Percentiles rank a stretch among this genome's conserved stretches.
Evolutionary conservation across 306 rosid species (phyloP).

Genomic region (Citrullus colocynthis): DNA sequence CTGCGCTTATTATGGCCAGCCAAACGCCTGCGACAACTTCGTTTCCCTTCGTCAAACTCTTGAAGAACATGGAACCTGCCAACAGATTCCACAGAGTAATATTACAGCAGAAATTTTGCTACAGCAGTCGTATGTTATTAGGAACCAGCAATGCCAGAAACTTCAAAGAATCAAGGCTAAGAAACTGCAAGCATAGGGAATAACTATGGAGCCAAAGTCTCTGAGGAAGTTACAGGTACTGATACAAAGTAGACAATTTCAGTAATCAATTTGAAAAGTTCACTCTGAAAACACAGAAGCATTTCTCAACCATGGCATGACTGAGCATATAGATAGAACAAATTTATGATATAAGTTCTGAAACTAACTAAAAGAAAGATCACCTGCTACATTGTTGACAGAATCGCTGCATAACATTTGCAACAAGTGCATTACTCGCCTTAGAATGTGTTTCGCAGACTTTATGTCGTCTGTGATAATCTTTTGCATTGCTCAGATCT

Average conservation of each 20-base stretch:
- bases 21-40: constrained; percentile 88
- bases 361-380: constrained; percentile 10
- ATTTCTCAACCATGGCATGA: background rate
- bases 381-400: constrained; percentile 98
- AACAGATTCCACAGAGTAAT: constrained; percentile 20
- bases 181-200: background rate
- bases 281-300: background rate
- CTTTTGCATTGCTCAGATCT: constrained; percentile 74
- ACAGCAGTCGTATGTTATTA: background rate
- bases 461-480: constrained; percentile 78
- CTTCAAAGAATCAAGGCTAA: background rate
- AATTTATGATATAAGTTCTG: background rate
- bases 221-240: background rate
- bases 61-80: constrained; percentile 83
- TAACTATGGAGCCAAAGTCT: constrained; percentile 7
- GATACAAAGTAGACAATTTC: background rate
- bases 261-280: background rate
- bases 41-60: constrained; percentile 89
- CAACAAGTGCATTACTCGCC: constrained; percentile 70
- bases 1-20: constrained; percentile 86
- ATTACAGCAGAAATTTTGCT: constrained; percentile 11
- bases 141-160: background rate
- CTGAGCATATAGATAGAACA: background rate
- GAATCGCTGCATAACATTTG: constrained; percentile 70
- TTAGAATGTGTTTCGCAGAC: constrained; percentile 89